Base-by-base conservation (phyloP, 139 green algal species). In the Astrephomene gubernaculifera region DNA sequence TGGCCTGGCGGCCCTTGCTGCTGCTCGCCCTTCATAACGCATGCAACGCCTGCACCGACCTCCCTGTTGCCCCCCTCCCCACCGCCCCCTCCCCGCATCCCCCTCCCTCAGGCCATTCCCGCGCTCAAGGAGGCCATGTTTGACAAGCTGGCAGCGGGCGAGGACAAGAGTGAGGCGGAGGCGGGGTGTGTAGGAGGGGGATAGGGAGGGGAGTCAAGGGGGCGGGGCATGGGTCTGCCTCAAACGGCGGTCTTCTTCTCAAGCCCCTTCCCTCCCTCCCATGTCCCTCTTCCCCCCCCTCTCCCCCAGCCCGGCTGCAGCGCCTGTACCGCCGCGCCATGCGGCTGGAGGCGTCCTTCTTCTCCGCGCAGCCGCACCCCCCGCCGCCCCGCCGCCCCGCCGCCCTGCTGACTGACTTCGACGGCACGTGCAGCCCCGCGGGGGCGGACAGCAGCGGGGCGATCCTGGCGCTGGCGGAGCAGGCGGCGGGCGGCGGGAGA, bases 351-450 rank as follows among this genome's bases (percentile, higher is more conserved):
- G 89, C 90, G 0, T 82, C 91, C n/a, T 97, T 97, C 71, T 97
- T 96, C 75, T 86, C 79, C 31, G 92, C 91, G 4, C 91, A 95
- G 78, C 92, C 90, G 1, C 52, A 63, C 69, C 36, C n/a, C 9
- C 76, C 89, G 25, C 79, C 83, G 7, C 79, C 65, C 21, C 83
- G 70, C 43, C 24, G 38, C 4, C 70, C 96, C 22, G 45, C 82
- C 2, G 52, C 94, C 9, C 87, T 97, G 61, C 92, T 96, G 0
- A 81, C 93, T n/a, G 94, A 97, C 79, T 98, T 98, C 88, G 95
- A 97, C 67, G 95, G 96, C 53, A 97, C 95, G 21, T 91, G 82
- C 82, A 96, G 89, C 25, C 52, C 74, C 4, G 63, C 60, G n/a
- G 8, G 14, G 2, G 67, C 33, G 9, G 95, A 98, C 87, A 96